A percentile compares a stretch with the other conserved stretches of the same genome.
Evolutionary conservation across 192 early-diverging fungal genomes (phyloP).

Genomic region (Coemansia sp.): DNA sequence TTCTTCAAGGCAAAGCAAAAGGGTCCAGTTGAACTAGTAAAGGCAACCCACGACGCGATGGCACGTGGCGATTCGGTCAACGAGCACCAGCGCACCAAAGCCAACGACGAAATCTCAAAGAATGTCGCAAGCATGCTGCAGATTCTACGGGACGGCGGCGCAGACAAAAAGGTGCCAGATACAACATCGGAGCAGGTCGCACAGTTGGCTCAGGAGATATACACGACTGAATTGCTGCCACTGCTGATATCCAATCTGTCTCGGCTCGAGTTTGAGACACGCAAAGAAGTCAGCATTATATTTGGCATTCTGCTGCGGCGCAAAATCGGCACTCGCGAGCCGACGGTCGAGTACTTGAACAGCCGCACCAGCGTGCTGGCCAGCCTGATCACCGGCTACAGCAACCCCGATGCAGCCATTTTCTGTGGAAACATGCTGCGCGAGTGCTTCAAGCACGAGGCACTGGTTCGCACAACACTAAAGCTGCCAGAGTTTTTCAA

Average conservation of each 20-base stretch:
- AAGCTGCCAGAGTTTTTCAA: constrained; percentile 86
- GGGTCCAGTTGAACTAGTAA: constrained; percentile 87
- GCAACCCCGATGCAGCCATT: constrained; percentile 92
- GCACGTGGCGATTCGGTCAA: constrained; percentile 60
- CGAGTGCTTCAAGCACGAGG: constrained; percentile 95
- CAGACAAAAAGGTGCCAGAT: constrained; percentile 58
- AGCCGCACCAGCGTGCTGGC: constrained; percentile 81
- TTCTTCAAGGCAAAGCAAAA: constrained; percentile 82
- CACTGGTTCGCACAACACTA: constrained; percentile 81
- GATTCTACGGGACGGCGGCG: constrained; percentile 94
- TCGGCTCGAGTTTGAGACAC: constrained; percentile 89
- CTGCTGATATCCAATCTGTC: constrained; percentile 86
- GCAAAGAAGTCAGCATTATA: constrained; percentile 95
- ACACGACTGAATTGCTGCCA: constrained; percentile 87
- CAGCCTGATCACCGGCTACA: constrained; percentile 86
- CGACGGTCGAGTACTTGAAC: constrained; percentile 94
- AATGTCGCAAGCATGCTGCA: constrained; percentile 90
- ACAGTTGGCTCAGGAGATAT: constrained; percentile 94
- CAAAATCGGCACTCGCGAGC: constrained; percentile 91
- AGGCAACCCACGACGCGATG: constrained; percentile 82
- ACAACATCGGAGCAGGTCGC: constrained; percentile 82
- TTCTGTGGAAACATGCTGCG: constrained; percentile 98
- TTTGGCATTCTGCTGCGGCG: constrained; percentile 96
- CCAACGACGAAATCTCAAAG: constrained; percentile 96
- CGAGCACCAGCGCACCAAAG: constrained; percentile 65